Percentiles rank a stretch among this genome's conserved stretches.
These are phyloP conservation scores for Diospyros lotus DNA, from an alignment of 148 eudicot genomes.

Conservation along the genomic window DNA sequence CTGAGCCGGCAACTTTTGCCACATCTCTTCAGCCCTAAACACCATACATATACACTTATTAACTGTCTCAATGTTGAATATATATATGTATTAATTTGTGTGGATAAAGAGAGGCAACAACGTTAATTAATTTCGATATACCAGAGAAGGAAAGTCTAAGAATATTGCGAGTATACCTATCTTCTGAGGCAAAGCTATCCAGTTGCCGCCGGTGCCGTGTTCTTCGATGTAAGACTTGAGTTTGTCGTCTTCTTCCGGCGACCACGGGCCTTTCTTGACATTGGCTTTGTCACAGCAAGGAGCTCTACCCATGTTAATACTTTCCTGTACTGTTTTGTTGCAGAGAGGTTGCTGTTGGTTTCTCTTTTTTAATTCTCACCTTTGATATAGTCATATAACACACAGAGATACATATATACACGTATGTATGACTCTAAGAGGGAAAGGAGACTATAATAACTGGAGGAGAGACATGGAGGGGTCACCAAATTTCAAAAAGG, in stretches of 20 bases:
- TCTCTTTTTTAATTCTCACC: constrained; percentile 9
- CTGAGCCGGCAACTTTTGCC: constrained; percentile 47
- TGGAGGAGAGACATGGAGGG: constrained; percentile 50
- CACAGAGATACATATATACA: constrained; percentile 19
- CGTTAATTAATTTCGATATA: too few relatives aligned
- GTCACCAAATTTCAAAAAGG: constrained; percentile 45
- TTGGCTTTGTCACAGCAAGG: constrained; percentile 44
- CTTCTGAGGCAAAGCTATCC: constrained; percentile 38
- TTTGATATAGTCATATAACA: too few relatives aligned
- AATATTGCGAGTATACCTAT: constrained; percentile 28
- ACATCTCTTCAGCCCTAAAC: constrained; percentile 71
- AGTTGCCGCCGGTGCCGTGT: constrained; percentile 35
- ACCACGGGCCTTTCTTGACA: constrained; percentile 45
- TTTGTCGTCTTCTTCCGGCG: constrained; percentile 35
- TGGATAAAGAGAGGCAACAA: neutral
- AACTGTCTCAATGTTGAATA: neutral
- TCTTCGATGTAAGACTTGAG: constrained; percentile 34
- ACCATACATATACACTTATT: neutral
- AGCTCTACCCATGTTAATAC: constrained; percentile 35
- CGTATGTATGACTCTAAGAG: constrained; percentile 5
- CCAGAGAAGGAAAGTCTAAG: too few relatives aligned
- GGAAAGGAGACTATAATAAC: constrained; percentile 46
- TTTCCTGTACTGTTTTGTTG: constrained; percentile 3
- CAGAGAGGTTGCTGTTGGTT: constrained; percentile 15
- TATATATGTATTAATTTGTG: neutral